A percentile compares a stretch with the other conserved stretches of the same genome.
Evolutionary conservation across 2,329 filamentous ascomycete species (phyloP).

Genomic region (Cryphonectria japonica): DNA sequence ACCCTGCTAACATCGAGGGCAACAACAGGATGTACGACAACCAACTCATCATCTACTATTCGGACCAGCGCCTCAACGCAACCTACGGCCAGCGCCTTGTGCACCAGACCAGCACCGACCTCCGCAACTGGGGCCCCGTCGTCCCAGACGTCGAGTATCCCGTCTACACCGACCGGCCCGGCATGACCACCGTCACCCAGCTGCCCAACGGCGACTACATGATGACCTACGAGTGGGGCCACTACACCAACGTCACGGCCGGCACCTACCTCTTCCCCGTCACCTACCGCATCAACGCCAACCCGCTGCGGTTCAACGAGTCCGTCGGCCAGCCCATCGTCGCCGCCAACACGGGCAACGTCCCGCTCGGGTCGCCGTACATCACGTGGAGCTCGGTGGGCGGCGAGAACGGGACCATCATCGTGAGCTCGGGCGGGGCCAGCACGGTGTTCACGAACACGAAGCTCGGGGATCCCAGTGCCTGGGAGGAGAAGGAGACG

Average conservation of each 20-base stretch:
- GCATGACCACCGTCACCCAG: slow-evolving; percentile 66
- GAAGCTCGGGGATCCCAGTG: slow-evolving; percentile 41
- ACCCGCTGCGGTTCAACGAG: slow-evolving; percentile 44
- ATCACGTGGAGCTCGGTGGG: slow-evolving; percentile 49
- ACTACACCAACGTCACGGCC: slow-evolving; percentile 41
- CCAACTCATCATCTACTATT: slow-evolving; percentile 69
- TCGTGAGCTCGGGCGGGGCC: slow-evolving; percentile 45
- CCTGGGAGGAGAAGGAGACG: slow-evolving; percentile 43
- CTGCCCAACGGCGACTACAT: slow-evolving; percentile 65
- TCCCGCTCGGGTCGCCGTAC: slow-evolving; percentile 46
- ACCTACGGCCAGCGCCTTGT: slow-evolving; percentile 68
- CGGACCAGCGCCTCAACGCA: slow-evolving; percentile 68
- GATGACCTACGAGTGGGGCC: slow-evolving; percentile 66
- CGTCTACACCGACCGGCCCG: slow-evolving; percentile 66
- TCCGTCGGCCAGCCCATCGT: slow-evolving; percentile 40
- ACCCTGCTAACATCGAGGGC: background rate
- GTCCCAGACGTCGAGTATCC: slow-evolving; percentile 67
- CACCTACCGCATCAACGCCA: slow-evolving; percentile 48
- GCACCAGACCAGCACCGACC: slow-evolving; percentile 64
- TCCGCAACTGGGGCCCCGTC: slow-evolving; percentile 62
- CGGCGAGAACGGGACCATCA: slow-evolving; percentile 49
- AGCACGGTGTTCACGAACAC: slow-evolving; percentile 49
- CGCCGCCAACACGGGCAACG: slow-evolving; percentile 35
- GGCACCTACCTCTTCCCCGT: slow-evolving; percentile 43
- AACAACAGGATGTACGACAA: slow-evolving; percentile 54